Evolutionary conservation across 73 alveolate species (phyloP).

Genomic region (Stentor coeruleus): DNA sequence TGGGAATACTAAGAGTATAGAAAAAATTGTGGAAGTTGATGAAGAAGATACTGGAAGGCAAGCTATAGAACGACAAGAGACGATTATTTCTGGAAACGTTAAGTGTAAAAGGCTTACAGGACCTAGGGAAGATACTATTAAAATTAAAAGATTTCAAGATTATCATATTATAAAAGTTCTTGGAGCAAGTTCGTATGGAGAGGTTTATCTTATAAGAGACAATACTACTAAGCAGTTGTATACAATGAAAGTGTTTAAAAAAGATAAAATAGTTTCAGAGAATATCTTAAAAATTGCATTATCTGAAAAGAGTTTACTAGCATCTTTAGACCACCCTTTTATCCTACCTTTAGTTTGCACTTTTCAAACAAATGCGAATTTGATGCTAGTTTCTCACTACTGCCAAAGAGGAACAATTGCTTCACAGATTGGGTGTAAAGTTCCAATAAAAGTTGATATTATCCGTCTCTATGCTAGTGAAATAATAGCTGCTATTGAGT

Average conservation of each 20-base stretch:
- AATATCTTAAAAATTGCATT: not conserved
- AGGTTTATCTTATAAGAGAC: not conserved
- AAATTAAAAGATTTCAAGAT: not conserved
- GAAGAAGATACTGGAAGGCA: too few species aligned
- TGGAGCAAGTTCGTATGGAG: not conserved
- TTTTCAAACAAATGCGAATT: not conserved
- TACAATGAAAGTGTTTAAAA: not conserved
- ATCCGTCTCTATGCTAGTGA: constrained; percentile 4
- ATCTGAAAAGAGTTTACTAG: not conserved
- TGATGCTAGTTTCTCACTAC: not conserved
- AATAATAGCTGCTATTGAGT: not conserved
- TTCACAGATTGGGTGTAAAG: not conserved
- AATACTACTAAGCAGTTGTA: not conserved
- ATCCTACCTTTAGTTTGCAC: not conserved
- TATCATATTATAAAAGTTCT: not conserved
- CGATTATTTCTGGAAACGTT: not conserved
- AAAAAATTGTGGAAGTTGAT: too few species aligned
- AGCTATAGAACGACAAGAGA: not conserved
- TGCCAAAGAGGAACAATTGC: not conserved
- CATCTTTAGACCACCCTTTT: not conserved
- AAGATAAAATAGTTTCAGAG: not conserved
- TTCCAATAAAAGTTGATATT: not conserved
- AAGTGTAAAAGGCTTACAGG: not conserved
- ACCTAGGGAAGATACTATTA: not conserved
- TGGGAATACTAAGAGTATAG: not conserved